A percentile compares a stretch with the other conserved stretches of the same genome.
Evolutionary conservation across 805 yeast species (phyloP).

Genomic region (Starmerella bacillaris): DNA sequence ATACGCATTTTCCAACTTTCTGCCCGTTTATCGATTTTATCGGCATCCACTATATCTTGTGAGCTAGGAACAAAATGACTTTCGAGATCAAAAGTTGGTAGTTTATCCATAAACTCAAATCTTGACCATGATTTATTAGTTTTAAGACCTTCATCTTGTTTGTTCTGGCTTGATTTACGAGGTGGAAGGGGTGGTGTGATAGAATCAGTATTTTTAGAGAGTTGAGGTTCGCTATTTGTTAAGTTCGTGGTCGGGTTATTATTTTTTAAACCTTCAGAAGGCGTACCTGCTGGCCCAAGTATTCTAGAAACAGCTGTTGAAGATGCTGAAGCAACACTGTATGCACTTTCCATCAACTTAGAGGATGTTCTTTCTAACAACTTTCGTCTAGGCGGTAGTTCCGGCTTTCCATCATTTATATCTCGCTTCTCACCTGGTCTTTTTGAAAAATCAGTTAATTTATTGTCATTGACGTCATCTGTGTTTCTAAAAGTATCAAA

Average conservation of each 20-base stretch:
- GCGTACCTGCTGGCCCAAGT: constrained; percentile 6
- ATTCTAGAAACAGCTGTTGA: constrained; percentile 10
- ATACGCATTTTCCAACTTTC: constrained; percentile 42
- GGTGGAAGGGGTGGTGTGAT: neutral
- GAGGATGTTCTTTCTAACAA: constrained; percentile 14
- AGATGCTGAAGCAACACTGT: constrained; percentile 10
- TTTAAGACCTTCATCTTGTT: too few species aligned
- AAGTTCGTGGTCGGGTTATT: neutral
- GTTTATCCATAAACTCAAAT: neutral
- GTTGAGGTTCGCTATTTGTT: neutral
- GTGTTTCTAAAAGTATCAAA: too few species aligned
- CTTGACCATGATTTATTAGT: too few species aligned
- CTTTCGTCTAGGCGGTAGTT: constrained; percentile 23
- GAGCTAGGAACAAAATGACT: constrained; percentile 10
- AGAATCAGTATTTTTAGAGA: neutral
- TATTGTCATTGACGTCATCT: too few species aligned
- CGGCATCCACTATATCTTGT: constrained; percentile 19
- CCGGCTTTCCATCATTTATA: constrained; percentile 16
- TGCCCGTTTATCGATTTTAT: constrained; percentile 29
- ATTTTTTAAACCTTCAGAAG: neutral
- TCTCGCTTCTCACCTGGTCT: too few species aligned
- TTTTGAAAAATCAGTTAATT: too few species aligned
- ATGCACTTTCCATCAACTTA: constrained; percentile 10
- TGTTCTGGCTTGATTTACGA: neutral
- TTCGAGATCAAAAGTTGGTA: neutral